Conservation (phyloP, 2,329 filamentous ascomycete genomes). For the Clonostachys byssicola region DNA sequence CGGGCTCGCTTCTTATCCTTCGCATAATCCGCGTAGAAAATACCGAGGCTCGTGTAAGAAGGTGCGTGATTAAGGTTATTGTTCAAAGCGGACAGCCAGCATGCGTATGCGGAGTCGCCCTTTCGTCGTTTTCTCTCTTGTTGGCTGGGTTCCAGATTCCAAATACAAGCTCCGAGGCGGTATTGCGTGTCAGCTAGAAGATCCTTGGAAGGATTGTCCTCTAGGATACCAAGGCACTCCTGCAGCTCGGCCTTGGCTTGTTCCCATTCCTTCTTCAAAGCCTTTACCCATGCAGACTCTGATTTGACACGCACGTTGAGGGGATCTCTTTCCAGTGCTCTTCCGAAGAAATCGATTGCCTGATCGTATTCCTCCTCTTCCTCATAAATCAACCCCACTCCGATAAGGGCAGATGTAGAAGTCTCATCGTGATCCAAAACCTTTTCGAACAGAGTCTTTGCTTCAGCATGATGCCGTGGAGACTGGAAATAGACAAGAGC, state of each 20-base stretch:
- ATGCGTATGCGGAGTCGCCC: slow-evolving; percentile 67
- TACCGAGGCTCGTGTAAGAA: slow-evolving; percentile 83
- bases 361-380: slow-evolving; percentile 86
- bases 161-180: slow-evolving; percentile 80
- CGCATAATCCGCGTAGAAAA: slow-evolving; percentile 88
- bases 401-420: slow-evolving; percentile 79
- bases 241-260: slow-evolving; percentile 67
- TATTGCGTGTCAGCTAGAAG: slow-evolving; percentile 85
- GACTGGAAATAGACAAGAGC: slow-evolving; percentile 86
- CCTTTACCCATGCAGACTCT: slow-evolving; percentile 90
- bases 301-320: slow-evolving; percentile 75
- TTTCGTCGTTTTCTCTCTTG: slow-evolving; percentile 73
- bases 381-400: slow-evolving; percentile 86
- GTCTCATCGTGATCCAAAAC: slow-evolving; percentile 72
- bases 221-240: slow-evolving; percentile 61
- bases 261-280: slow-evolving; percentile 72
- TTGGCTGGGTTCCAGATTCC: slow-evolving; percentile 75
- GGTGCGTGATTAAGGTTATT: slow-evolving; percentile 85
- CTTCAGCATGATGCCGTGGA: slow-evolving; percentile 84
- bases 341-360: slow-evolving; percentile 75
- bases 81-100: slow-evolving; percentile 79
- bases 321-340: slow-evolving; percentile 70
- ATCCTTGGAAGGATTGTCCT: slow-evolving; percentile 43
- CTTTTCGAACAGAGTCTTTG: slow-evolving; percentile 78
- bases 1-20: slow-evolving; percentile 82